Conservation (phyloP, 78 protist genomes). For the Dictyostelium intermedium region DNA sequence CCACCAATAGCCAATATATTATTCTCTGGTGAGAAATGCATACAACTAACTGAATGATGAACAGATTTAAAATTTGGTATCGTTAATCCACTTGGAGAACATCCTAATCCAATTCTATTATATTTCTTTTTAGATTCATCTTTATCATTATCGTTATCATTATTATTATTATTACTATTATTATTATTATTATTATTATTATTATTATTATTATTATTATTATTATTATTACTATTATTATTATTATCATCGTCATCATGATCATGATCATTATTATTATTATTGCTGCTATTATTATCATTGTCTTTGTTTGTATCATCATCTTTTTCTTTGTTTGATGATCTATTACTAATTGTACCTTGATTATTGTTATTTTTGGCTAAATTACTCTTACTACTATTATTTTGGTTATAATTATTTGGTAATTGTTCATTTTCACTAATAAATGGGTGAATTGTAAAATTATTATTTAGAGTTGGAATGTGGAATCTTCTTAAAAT, state of each 20-base stretch:
- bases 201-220: too few relatives aligned
- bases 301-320: background rate
- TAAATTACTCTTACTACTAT: background rate
- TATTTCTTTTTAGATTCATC: background rate
- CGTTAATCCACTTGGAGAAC: conserved; percentile 1
- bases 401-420: background rate
- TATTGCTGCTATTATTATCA: background rate
- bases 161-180: background rate
- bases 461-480: background rate
- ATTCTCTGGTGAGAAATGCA: conserved; percentile 9
- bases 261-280: background rate
- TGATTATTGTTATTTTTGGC: background rate
- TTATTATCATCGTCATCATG: background rate
- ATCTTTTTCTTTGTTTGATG: background rate
- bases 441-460: conserved; percentile 40
- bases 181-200: background rate
- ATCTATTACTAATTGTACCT: background rate
- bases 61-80: conserved; percentile 29
- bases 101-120: background rate
- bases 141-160: background rate
- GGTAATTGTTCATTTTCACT: conserved; percentile 2
- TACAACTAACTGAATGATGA: conserved; percentile 70
- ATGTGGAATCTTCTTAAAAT: conserved; percentile 53
- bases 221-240: background rate
- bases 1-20: conserved; percentile 75